Evolutionary conservation across 2,329 filamentous ascomycete species (phyloP), one percentile per base, ranked within the genome.

Genomic region (Scleromitrula shiraiana): DNA sequence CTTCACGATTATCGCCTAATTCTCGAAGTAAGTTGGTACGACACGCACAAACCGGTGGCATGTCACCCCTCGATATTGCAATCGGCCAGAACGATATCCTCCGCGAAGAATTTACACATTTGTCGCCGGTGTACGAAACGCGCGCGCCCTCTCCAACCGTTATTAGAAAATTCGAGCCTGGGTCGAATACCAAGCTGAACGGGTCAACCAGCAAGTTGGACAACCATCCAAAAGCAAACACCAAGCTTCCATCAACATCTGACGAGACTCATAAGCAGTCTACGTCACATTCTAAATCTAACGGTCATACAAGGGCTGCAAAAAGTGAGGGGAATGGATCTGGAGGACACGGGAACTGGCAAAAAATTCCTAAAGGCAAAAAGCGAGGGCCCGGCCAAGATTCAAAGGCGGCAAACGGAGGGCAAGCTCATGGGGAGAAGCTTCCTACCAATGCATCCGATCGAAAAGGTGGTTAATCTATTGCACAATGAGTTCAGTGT

Each of bases 41-140:
- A 19, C 59, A 60, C 19, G 7, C 32, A 26, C 56, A 55, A 43
- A 62, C 58, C 56, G 58, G 56, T 19, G 61, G 57, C 2, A 57
- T 64, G 39, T 58, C 61, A 20, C 60, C 58, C 22, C 50, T 63
- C 9, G 62, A 64, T 44, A 62, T 62, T 50, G 57, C 58, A 14
- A 37, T 48, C 4, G 47, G 59, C 19, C 53, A 59, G 20, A 50
- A 51, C 26, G 59, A 63, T 4, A 47, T 32, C 26, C 37, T 56
- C 2, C 59, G 58, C 23, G 61, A 62, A 24, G 61, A 62, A 15
- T 30, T 56, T 7, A 46, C 59, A 17, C 75, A 74, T 55, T 70
- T 90, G 2, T 89, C 85, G 0, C 85, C 85, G 0, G 85, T 89
- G 0, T 84, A 83, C 46, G 85, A 89, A 66, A 76, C 77, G 5